Base-by-base conservation (phyloP, 164 flowering plant genomes). In the Tetrastigma voinierianum region DNA sequence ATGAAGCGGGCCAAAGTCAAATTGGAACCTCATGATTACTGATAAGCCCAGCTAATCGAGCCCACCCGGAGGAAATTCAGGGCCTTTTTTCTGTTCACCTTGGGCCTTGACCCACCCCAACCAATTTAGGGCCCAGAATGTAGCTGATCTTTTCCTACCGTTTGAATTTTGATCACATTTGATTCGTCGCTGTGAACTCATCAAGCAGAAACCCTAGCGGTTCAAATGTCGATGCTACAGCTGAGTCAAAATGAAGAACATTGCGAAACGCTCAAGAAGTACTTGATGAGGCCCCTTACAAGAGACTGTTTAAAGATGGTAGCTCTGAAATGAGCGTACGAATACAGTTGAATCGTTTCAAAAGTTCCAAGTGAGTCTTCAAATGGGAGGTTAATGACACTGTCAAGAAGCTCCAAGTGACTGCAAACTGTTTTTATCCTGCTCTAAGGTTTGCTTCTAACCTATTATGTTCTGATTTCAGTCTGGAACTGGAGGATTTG, bases 301-400 rank as follows among this genome's bases (percentile, higher is more conserved):
- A 56, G 64, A 69, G 80, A 62, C 81, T 93, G n/a, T 87, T 90
- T 77, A 83, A 74, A 59, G 79, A 87, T 5, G 98, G 98, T 1
- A 66, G 89, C 59, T 80, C 88, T 0, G 90, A 85, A 52, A 32
- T 46, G 24, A 83, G 75, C 54, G 90, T 93, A 54, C 78, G 90
- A 19, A 75, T 74, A 16, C 80, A 85, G 70, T 72, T 90, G 69
- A 90, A 93, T 62, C 67, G 68, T 45, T 89, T 89, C 62, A 83
- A 81, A 65, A 75, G 80, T 57, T 66, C 66, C 46, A 90, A 92
- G 72, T 75, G 76, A 49, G 93, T 83, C 14, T 87, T 67, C 70
- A 93, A 93, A 80, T 93, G 98, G 98, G 98, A 90, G 66, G 96
- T 90, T 23, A 94, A 80, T 12, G 71, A 78, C 32, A 72, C 98